Conservation (phyloP, 1,284 basidiomycete genomes). For the Clitocybe nebularis region DNA sequence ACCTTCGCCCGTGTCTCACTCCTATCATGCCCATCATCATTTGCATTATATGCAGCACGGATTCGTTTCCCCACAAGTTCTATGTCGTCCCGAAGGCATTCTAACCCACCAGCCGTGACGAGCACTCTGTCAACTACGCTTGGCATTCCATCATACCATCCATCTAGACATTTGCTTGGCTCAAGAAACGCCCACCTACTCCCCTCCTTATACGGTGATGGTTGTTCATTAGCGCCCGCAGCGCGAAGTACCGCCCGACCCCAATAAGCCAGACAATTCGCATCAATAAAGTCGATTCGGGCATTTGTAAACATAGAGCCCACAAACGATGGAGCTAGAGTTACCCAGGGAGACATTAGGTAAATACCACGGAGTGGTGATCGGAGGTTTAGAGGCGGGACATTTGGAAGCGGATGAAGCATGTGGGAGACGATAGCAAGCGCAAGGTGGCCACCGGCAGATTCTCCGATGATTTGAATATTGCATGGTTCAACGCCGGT, state of each 20-base stretch:
- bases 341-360: slow-evolving; percentile 37
- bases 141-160: slow-evolving; percentile 31
- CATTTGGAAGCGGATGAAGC: slow-evolving; percentile 24
- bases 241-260: slow-evolving; percentile 22
- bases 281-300: slow-evolving; percentile 26
- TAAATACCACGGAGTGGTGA: slow-evolving; percentile 27
- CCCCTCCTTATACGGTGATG: slow-evolving; percentile 27
- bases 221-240: slow-evolving; percentile 20
- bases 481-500: slow-evolving; percentile 38
- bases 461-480: slow-evolving; percentile 53
- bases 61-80: slow-evolving; percentile 26
- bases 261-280: slow-evolving; percentile 17
- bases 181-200: too few relatives aligned
- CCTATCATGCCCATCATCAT: too few relatives aligned
- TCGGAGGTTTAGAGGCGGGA: slow-evolving; percentile 20
- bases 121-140: slow-evolving; percentile 28
- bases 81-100: slow-evolving; percentile 34
- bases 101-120: slow-evolving; percentile 32
- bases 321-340: slow-evolving; percentile 22
- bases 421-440: slow-evolving; percentile 39
- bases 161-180: slow-evolving; percentile 25
- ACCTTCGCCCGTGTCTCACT: too few relatives aligned
- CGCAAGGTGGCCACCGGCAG: slow-evolving; percentile 40
- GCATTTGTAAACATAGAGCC: slow-evolving; percentile 26
- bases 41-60: too few relatives aligned